These are phyloP conservation scores for Malassezia yamatoensis DNA, from an alignment of 1,284 basidiomycete species.

Conservation along the genomic window DNA sequence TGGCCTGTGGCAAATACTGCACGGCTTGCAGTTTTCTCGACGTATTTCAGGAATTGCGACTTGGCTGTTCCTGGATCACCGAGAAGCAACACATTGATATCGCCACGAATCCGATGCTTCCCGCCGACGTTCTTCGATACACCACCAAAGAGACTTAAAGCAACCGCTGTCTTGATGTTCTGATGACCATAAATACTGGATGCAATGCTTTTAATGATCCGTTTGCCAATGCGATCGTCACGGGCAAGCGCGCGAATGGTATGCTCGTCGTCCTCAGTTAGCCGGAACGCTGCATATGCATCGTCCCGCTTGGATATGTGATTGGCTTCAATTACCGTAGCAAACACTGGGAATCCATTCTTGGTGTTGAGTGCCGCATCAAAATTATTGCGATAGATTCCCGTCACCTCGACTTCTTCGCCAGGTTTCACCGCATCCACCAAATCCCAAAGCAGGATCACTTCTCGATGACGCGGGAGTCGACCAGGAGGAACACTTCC, in stretches of 20 bases:
- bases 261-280: constrained; percentile 92
- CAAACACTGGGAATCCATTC: constrained; percentile 98
- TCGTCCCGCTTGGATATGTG: constrained; percentile 77
- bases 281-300: constrained; percentile 82
- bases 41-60: constrained; percentile 97
- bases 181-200: constrained; percentile 98
- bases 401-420: constrained; percentile 86
- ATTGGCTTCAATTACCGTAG: constrained; percentile 94
- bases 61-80: constrained; percentile 98
- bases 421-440: constrained; percentile 96
- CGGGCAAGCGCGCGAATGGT: constrained; percentile 74
- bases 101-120: constrained; percentile 90
- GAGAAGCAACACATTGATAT: constrained; percentile 89
- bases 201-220: constrained; percentile 95
- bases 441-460: constrained; percentile 91
- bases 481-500: constrained; percentile 94
- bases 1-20: constrained; percentile 98
- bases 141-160: constrained; percentile 86
- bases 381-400: constrained; percentile 97
- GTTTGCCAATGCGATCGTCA: constrained; percentile 87
- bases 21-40: constrained; percentile 91
- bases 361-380: constrained; percentile 95
- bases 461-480: constrained; percentile 87
- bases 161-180: constrained; percentile 94
- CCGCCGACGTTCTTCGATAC: constrained; percentile 89